phyloP scores from a whole-genome alignment of 148 eudicot genomes.

The Polygonum aviculare region DNA sequence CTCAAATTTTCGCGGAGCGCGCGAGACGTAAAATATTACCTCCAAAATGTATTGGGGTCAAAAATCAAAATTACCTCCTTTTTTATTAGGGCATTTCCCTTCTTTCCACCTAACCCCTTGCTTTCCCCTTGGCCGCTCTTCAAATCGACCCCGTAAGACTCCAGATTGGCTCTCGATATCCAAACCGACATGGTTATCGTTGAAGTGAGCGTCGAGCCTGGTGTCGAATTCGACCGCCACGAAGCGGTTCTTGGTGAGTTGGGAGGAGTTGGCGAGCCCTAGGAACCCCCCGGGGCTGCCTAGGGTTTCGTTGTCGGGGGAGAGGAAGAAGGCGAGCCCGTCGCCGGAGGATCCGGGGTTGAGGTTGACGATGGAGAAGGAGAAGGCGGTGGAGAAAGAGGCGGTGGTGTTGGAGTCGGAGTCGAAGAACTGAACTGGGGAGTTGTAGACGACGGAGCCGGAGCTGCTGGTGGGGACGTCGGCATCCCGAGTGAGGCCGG shows the following conservation, averaged over 20 bases:
- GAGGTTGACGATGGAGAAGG: constrained; percentile 43
- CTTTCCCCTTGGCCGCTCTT: constrained; percentile 65
- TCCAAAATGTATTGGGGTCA: too few relatives aligned
- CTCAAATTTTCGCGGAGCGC: too few relatives aligned
- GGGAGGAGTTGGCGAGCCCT: constrained; percentile 70
- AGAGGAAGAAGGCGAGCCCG: constrained; percentile 69
- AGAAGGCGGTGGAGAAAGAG: constrained; percentile 66
- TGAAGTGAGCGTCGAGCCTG: constrained; percentile 35
- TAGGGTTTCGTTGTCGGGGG: constrained; percentile 47
- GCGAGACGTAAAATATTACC: too few relatives aligned
- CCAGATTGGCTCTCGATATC: constrained; percentile 48
- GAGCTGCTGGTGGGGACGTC: constrained; percentile 66
- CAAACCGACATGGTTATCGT: constrained; percentile 74
- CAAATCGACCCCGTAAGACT: constrained; percentile 33
- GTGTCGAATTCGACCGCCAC: constrained; percentile 86
- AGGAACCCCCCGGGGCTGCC: constrained; percentile 74
- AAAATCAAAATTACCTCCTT: too few relatives aligned
- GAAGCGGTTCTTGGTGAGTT: constrained; percentile 56
- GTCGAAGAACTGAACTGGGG: constrained; percentile 53
- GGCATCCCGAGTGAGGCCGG: constrained; percentile 54
- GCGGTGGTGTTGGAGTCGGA: constrained; percentile 41
- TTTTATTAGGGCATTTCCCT: too few relatives aligned
- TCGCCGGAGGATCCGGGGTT: constrained; percentile 63
- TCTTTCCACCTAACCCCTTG: too few relatives aligned
- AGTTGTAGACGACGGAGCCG: constrained; percentile 57